These are phyloP conservation scores for Aquilaria sinensis DNA, from an alignment of 345 rosid genomes.

Conservation along the genomic window DNA sequence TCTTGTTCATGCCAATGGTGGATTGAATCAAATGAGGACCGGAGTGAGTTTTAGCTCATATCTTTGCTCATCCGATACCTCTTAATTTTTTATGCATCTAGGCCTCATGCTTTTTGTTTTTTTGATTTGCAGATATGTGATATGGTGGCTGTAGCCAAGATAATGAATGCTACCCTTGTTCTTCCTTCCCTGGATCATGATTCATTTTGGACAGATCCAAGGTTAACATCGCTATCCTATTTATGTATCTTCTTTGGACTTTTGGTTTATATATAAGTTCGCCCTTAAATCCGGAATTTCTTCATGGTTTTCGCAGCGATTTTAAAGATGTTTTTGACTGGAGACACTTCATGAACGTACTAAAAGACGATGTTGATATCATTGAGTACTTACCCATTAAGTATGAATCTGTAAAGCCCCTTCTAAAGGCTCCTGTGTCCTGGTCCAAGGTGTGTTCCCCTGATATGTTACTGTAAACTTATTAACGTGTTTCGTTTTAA, in stretches of 20 bases:
- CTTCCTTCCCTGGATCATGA: conserved; percentile 95
- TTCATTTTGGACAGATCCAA: conserved; percentile 97
- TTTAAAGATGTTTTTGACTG: conserved; percentile 97
- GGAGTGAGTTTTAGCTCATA: conserved; percentile 48
- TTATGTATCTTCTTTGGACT: too few species aligned
- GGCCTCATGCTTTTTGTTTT: background rate
- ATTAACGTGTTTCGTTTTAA: background rate
- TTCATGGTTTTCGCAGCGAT: conserved; percentile 37
- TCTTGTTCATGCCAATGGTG: conserved; percentile 92
- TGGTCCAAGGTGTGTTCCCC: conserved; percentile 81
- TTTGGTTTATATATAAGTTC: too few species aligned
- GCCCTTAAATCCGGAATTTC: background rate
- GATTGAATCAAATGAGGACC: conserved; percentile 99
- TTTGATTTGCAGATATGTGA: conserved; percentile 75
- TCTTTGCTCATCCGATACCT: background rate
- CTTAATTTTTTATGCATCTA: conserved; percentile 6
- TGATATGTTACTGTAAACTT: too few species aligned
- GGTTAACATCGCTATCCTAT: conserved; percentile 38
- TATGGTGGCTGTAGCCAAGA: conserved; percentile 93
- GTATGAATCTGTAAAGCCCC: conserved; percentile 49
- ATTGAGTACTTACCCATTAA: conserved; percentile 71
- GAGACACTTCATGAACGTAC: conserved; percentile 71
- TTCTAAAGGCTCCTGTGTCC: conserved; percentile 86
- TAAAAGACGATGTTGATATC: conserved; percentile 73
- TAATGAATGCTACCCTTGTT: conserved; percentile 95